Evolutionary conservation across 257 asterid genomes (phyloP).

Genomic region (Fraxinus excelsior): DNA sequence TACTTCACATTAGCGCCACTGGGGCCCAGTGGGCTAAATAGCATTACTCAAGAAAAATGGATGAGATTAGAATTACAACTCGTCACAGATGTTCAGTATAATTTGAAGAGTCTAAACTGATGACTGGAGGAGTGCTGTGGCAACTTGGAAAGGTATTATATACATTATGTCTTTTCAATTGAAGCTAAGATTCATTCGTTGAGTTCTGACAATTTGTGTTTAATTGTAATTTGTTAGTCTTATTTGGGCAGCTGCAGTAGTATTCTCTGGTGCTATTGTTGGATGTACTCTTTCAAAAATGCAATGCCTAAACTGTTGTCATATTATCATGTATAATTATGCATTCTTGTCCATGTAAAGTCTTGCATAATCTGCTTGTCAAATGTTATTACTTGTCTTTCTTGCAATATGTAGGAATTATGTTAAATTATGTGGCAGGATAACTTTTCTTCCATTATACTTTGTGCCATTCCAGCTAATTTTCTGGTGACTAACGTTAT

Average conservation of each 20-base stretch:
- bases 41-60: not conserved
- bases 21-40: no score
- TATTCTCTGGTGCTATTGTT: not conserved
- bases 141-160: not conserved
- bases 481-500: not conserved
- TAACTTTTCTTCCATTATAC: not conserved
- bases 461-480: not conserved
- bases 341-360: not conserved
- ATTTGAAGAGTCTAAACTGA: not conserved
- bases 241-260: not conserved
- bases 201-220: no score
- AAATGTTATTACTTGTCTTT: constrained; percentile 1
- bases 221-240: not conserved
- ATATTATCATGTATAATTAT: not conserved
- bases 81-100: not conserved
- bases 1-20: no score
- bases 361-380: not conserved
- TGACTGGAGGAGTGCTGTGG: not conserved
- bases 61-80: not conserved
- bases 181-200: not conserved
- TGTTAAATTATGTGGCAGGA: not conserved
- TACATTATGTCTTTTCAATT: not conserved
- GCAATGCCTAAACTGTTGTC: not conserved
- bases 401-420: not conserved
- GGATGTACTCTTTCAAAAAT: not conserved